A percentile compares a stretch with the other conserved stretches of the same genome.
These are phyloP conservation scores for Lippia alba DNA, from an alignment of 305 asterid species.

Conservation along the genomic window DNA sequence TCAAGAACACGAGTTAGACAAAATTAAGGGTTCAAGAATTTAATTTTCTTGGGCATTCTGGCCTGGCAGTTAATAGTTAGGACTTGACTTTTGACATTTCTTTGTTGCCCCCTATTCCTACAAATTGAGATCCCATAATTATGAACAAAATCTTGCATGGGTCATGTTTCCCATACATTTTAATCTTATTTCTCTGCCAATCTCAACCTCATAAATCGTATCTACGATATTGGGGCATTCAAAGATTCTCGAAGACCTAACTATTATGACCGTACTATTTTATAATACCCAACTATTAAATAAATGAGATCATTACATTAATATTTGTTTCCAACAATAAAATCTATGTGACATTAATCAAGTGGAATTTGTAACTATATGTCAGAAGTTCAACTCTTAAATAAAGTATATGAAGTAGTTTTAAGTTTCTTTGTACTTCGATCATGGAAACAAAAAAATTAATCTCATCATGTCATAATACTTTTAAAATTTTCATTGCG, in stretches of 20 bases:
- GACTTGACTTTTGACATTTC: conserved; percentile 40
- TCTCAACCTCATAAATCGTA: conserved; percentile 20
- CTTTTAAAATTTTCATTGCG: too few species aligned
- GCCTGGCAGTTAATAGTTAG: conserved; percentile 33
- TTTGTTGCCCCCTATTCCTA: conserved; percentile 40
- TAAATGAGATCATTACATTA: too few species aligned
- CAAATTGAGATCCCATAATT: conserved; percentile 36
- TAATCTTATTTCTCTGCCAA: neutral
- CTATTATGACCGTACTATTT: neutral
- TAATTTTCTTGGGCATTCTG: conserved; percentile 17
- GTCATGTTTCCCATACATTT: conserved; percentile 36
- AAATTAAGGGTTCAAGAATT: neutral
- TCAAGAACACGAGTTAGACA: too few species aligned
- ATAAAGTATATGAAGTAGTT: too few species aligned
- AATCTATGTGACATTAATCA: too few species aligned
- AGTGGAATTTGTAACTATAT: too few species aligned
- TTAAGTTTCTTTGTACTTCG: too few species aligned
- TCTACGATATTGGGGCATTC: neutral
- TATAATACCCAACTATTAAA: neutral
- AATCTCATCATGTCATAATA: too few species aligned
- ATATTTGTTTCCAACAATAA: too few species aligned
- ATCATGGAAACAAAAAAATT: too few species aligned
- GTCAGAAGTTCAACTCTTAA: too few species aligned
- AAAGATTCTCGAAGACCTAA: conserved; percentile 39
- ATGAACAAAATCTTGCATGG: conserved; percentile 39